Conservation (phyloP, 2,329 filamentous ascomycete genomes). For the Diplodia sapinea region DNA sequence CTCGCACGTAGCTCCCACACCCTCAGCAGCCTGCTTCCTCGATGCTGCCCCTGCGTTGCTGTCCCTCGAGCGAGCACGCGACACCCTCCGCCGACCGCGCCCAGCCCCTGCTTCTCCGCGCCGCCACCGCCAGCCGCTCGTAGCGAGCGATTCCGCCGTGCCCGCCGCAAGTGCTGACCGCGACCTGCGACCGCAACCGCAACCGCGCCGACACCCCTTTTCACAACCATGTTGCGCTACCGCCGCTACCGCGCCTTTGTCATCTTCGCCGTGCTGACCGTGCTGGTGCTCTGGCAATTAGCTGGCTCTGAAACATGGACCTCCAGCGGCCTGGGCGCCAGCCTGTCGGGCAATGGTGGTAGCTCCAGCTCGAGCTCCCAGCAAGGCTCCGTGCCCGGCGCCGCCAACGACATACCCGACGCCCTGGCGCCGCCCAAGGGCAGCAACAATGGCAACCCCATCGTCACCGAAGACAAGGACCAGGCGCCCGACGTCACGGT, state of each 20-base stretch:
- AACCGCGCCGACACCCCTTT: background rate
- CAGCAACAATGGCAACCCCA: slow-evolving; percentile 34
- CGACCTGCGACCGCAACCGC: slow-evolving; percentile 8
- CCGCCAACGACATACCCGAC: slow-evolving; percentile 20
- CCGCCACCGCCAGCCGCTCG: slow-evolving; percentile 16
- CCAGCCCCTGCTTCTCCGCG: slow-evolving; percentile 14
- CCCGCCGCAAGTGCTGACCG: slow-evolving; percentile 13
- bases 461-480: slow-evolving; percentile 35
- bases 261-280: slow-evolving; percentile 60
- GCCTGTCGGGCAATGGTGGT: slow-evolving; percentile 2
- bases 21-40: background rate
- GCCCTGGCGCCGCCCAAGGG: slow-evolving; percentile 35
- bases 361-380: slow-evolving; percentile 15
- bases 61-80: slow-evolving; percentile 20
- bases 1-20: slow-evolving; percentile 1
- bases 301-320: slow-evolving; percentile 52
- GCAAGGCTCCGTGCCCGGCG: slow-evolving; percentile 3
- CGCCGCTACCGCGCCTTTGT: slow-evolving; percentile 68
- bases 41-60: slow-evolving; percentile 26
- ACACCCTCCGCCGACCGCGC: slow-evolving; percentile 24
- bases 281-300: slow-evolving; percentile 62
- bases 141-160: slow-evolving; percentile 19
- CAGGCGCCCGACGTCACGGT: slow-evolving; percentile 42
- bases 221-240: slow-evolving; percentile 60
- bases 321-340: slow-evolving; percentile 31